A percentile compares a stretch with the other conserved stretches of the same genome.
These are phyloP conservation scores for Sordariomycetes sp. DNA, from an alignment of 2,329 filamentous ascomycete species.

Conservation along the genomic window DNA sequence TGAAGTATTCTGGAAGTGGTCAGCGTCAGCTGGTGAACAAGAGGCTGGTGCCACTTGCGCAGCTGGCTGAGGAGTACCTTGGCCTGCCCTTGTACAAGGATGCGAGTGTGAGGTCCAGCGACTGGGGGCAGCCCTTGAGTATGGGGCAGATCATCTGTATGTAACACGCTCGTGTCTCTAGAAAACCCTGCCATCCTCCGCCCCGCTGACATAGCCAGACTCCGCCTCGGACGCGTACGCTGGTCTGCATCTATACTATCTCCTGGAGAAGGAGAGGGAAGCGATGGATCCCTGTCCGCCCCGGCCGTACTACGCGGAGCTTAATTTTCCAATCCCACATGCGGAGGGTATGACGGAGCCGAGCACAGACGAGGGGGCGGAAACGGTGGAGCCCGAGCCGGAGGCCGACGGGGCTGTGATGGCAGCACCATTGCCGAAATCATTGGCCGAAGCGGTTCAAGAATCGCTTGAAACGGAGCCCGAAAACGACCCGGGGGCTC, in stretches of 20 bases:
- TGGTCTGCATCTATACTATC: slow-evolving; percentile 60
- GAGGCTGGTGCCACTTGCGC: slow-evolving; percentile 52
- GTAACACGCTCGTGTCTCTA: slow-evolving; percentile 17
- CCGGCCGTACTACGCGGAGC: slow-evolving; percentile 57
- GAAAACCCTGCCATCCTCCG: not conserved
- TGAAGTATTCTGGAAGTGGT: slow-evolving; percentile 50
- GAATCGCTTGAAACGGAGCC: not conserved
- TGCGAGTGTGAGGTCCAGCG: slow-evolving; percentile 53
- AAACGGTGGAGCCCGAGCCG: slow-evolving; percentile 17
- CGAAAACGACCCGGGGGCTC: not conserved
- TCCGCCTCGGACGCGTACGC: slow-evolving; percentile 80
- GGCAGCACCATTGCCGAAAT: not conserved
- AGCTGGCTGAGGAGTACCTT: slow-evolving; percentile 60
- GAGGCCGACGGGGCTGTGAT: slow-evolving; percentile 8
- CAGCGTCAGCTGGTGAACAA: slow-evolving; percentile 50
- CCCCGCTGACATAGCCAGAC: slow-evolving; percentile 32
- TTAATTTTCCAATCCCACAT: slow-evolving; percentile 50
- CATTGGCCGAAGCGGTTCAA: slow-evolving; percentile 1
- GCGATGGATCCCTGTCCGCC: slow-evolving; percentile 60
- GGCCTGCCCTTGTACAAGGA: slow-evolving; percentile 69
- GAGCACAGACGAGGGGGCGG: slow-evolving; percentile 12
- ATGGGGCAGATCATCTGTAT: slow-evolving; percentile 59
- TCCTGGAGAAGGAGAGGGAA: slow-evolving; percentile 58
- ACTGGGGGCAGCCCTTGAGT: slow-evolving; percentile 59
- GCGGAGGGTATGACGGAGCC: slow-evolving; percentile 27